Percentiles rank a stretch among this genome's conserved stretches.
These are phyloP conservation scores for Acer negundo DNA, from an alignment of 345 rosid genomes.

Conservation along the genomic window DNA sequence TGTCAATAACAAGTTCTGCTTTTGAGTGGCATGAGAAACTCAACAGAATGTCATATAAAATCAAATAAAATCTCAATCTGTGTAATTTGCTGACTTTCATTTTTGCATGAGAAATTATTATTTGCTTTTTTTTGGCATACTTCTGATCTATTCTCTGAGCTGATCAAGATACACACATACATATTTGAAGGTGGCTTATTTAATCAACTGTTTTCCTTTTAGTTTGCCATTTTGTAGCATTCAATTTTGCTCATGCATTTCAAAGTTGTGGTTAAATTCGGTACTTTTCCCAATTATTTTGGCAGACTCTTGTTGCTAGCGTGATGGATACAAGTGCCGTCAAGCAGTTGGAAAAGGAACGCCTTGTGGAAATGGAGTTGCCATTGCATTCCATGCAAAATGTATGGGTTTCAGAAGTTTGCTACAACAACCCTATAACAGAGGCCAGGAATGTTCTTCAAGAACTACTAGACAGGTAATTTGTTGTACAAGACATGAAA, in stretches of 20 bases:
- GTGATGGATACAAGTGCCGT: conserved; percentile 45
- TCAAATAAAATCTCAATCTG: too few relatives aligned
- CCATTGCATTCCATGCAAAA: conserved; percentile 42
- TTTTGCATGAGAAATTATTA: background rate
- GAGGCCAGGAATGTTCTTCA: conserved; percentile 57
- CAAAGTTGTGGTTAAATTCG: conserved; percentile 9
- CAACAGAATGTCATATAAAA: too few relatives aligned
- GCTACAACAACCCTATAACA: conserved; percentile 36
- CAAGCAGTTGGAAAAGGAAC: conserved; percentile 47
- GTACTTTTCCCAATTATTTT: conserved; percentile 13
- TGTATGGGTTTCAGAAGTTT: conserved; percentile 67
- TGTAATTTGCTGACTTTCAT: background rate
- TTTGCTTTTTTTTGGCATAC: background rate
- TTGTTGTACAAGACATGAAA: background rate
- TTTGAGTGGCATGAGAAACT: background rate
- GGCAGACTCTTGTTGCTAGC: conserved; percentile 58
- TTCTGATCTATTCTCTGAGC: background rate
- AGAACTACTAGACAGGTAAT: conserved; percentile 40
- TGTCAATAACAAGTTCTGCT: background rate
- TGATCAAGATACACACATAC: too few relatives aligned
- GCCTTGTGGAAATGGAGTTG: conserved; percentile 40
- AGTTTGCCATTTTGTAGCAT: background rate
- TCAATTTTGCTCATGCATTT: background rate
- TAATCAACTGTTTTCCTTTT: background rate
- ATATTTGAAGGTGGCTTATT: background rate